Base-by-base conservation (phyloP, 257 asterid species). In the Fraxinus cuspidata region DNA sequence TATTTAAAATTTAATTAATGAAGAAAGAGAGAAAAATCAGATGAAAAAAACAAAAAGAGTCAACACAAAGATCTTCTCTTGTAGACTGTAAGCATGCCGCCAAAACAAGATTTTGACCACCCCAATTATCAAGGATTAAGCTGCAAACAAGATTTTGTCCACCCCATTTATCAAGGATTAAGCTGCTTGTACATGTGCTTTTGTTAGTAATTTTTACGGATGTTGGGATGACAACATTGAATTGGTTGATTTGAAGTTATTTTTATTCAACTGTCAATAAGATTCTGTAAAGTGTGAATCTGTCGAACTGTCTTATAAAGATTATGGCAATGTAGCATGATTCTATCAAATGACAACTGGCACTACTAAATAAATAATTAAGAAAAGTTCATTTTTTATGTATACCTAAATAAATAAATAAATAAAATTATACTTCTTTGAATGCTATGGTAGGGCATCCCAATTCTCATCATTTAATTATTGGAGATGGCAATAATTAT, bases 61-160 rank as follows among this genome's bases (percentile, higher is more conserved):
- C 80, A 79, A 79, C 73, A 25, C 7, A 70, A 77, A 80, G 82
- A 83, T 83, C 58, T 77, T 67, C 78, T 79, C 71, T 77, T 27
- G 82, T 53, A 74, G 65, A 79, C 16, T 77, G 82, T 80, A 84
- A 28, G 29, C 66, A n/a, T 58, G 58, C 21, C 65, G 58, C 21
- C 65, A 31, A 25, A 53, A 37, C 40, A 74, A 74, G 84, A 80
- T 83, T 77, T 60, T 74, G 82, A 74, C 71, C 35, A 68, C 86
- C 29, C 78, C 81, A 79, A 42, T 42, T 76, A 18, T 56, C 21
- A 79, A 72, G 77, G n/a, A n/a, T n/a, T n/a, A n/a, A n/a, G n/a
- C n/a, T n/a, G n/a, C n/a, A 25, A 66, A 35, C 38, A 73, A 74
- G 84, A 80, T 83, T 77, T 58, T 74, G 81, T 77, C 72, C 31